Evolutionary conservation across 768 basidiomycete species (phyloP).

Genomic region (Agaricus subrufescens): DNA sequence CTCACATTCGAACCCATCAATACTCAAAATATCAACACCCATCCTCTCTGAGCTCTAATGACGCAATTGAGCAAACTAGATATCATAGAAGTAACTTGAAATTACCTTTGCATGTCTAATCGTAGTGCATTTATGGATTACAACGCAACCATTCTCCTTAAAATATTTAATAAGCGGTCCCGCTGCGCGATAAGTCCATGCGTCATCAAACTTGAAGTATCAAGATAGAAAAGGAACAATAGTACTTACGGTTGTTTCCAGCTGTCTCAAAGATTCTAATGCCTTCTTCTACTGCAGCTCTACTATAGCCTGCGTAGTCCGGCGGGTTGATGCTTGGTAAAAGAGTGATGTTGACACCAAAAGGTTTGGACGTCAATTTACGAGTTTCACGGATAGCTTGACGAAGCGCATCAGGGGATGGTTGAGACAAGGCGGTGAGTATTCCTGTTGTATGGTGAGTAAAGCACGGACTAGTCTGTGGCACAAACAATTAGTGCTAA

Average conservation of each 20-base stretch:
- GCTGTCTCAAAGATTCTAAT: constrained; percentile 91
- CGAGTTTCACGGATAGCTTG: constrained; percentile 76
- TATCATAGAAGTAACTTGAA: background rate
- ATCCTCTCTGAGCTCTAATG: constrained; percentile 54
- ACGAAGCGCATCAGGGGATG: constrained; percentile 76
- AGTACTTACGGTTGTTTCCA: constrained; percentile 74
- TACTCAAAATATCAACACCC: constrained; percentile 85
- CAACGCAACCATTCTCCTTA: constrained; percentile 71
- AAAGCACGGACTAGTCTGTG: background rate
- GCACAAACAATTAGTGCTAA: constrained; percentile 17
- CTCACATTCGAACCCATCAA: constrained; percentile 89
- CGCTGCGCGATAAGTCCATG: constrained; percentile 35
- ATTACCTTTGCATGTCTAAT: constrained; percentile 79
- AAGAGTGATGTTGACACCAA: constrained; percentile 86
- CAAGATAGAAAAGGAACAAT: background rate
- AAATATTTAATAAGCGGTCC: constrained; percentile 75
- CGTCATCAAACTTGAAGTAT: background rate
- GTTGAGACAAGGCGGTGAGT: constrained; percentile 85
- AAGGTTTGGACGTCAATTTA: constrained; percentile 63
- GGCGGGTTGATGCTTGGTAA: constrained; percentile 88
- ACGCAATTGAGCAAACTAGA: background rate
- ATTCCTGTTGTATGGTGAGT: constrained; percentile 42
- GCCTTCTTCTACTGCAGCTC: constrained; percentile 81
- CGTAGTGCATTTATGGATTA: constrained; percentile 89
- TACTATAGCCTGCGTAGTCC: constrained; percentile 81